phyloP scores from a whole-genome alignment of 192 early-diverging fungal genomes.

The Phlyctochytrium planicorne region DNA sequence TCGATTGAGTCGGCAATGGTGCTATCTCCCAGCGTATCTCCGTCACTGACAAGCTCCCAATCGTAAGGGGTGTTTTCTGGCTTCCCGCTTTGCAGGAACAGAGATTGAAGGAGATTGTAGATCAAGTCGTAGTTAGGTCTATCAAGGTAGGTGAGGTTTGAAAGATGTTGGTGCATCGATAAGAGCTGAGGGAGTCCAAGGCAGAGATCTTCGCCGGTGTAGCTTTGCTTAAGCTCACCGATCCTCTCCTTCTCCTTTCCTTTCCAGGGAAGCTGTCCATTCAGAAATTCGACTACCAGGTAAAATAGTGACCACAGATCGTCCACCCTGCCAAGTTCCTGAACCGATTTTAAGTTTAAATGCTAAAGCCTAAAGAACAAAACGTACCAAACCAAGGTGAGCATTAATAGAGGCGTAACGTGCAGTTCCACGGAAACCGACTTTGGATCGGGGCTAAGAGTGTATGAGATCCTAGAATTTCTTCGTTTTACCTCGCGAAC shows the following conservation, averaged over 20 bases:
- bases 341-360: conserved; percentile 4
- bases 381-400: conserved; percentile 36
- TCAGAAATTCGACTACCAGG: conserved; percentile 50
- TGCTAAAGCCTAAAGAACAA: neutral
- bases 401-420: conserved; percentile 54
- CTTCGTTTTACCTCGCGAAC: conserved; percentile 33
- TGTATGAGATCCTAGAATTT: too few relatives aligned
- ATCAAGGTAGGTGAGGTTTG: neutral
- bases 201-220: conserved; percentile 27
- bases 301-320: conserved; percentile 63
- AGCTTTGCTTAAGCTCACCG: conserved; percentile 37
- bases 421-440: conserved; percentile 61
- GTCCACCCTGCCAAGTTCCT: conserved; percentile 56
- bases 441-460: conserved; percentile 41
- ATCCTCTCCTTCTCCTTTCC: conserved; percentile 54
- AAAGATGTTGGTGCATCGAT: neutral
- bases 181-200: conserved; percentile 13
- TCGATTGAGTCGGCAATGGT: too few relatives aligned
- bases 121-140: conserved; percentile 50
- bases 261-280: conserved; percentile 55
- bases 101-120: conserved; percentile 47
- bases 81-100: neutral
- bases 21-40: too few relatives aligned
- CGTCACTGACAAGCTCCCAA: too few relatives aligned
- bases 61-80: neutral